Conservation (phyloP, 2,329 filamentous ascomycete genomes). For the Phaeoacremonium minimum region DNA sequence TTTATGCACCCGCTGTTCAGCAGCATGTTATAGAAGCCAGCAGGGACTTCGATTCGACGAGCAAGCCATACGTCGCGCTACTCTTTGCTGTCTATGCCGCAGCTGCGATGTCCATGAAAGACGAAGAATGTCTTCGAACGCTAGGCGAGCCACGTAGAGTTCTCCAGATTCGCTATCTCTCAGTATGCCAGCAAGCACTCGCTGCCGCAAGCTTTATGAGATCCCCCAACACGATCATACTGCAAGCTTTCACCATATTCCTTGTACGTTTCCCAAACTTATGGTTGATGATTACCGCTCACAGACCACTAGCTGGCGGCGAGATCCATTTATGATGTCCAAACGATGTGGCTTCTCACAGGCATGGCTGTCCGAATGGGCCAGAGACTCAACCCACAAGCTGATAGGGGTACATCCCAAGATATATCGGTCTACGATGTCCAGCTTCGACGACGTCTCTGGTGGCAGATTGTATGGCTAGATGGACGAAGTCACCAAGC, state of each 20-base stretch:
- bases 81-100: constrained; percentile 11
- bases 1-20: constrained; percentile 43
- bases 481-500: constrained; percentile 10
- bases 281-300: too few relatives aligned
- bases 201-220: constrained; percentile 10
- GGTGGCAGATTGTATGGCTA: constrained; percentile 11
- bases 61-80: constrained; percentile 7
- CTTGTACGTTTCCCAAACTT: constrained; percentile 1
- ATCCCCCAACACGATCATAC: constrained; percentile 7
- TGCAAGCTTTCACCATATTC: constrained; percentile 9
- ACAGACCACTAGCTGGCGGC: too few relatives aligned
- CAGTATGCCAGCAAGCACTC: constrained; percentile 10
- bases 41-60: constrained; percentile 9
- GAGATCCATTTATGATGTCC: constrained; percentile 8
- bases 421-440: constrained; percentile 18
- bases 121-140: constrained; percentile 9
- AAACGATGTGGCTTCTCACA: constrained; percentile 10
- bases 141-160: constrained; percentile 5
- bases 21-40: constrained; percentile 14
- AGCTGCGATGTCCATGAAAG: constrained; percentile 10
- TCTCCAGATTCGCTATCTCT: constrained; percentile 7
- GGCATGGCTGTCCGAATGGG: constrained; percentile 9
- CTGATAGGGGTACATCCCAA: background rate
- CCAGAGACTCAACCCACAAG: constrained; percentile 5
- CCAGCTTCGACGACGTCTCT: constrained; percentile 30